A percentile compares a stretch with the other conserved stretches of the same genome.
Conservation (phyloP, 345 rosid genomes). For the Hibiscus tridactylites region DNA sequence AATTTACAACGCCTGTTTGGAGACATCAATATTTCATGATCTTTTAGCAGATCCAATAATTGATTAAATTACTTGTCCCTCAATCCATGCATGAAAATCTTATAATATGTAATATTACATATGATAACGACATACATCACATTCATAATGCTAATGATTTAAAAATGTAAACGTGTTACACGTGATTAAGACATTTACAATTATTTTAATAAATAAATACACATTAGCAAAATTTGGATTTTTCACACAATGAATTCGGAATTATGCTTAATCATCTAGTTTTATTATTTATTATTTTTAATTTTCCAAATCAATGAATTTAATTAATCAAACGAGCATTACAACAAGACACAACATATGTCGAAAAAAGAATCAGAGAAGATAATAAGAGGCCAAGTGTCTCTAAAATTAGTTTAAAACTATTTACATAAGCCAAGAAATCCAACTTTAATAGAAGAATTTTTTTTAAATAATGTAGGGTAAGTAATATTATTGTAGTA, state of each 20-base stretch:
- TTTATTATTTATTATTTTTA: too few relatives aligned
- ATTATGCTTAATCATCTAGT: too few relatives aligned
- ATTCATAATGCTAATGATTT: background rate
- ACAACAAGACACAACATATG: background rate
- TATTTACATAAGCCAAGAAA: background rate
- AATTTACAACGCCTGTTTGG: background rate
- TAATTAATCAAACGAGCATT: background rate
- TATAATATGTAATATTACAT: background rate
- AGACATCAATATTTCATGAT: background rate
- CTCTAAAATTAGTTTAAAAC: background rate
- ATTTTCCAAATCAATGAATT: too few relatives aligned
- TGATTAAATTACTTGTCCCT: background rate
- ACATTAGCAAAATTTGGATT: too few relatives aligned
- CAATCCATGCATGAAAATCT: background rate
- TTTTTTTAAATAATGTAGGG: too few relatives aligned
- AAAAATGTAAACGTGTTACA: background rate
- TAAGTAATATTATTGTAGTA: too few relatives aligned
- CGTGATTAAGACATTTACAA: background rate
- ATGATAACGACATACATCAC: constrained; percentile 27
- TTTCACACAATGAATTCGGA: too few relatives aligned
- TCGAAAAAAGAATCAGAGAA: background rate
- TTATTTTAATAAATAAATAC: background rate
- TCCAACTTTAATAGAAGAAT: background rate
- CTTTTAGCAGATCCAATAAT: background rate
- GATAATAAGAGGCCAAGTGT: background rate